Base-by-base conservation (phyloP, 1,139 yeast genomes). In the Hemisphaericaspora xylanilytica region DNA sequence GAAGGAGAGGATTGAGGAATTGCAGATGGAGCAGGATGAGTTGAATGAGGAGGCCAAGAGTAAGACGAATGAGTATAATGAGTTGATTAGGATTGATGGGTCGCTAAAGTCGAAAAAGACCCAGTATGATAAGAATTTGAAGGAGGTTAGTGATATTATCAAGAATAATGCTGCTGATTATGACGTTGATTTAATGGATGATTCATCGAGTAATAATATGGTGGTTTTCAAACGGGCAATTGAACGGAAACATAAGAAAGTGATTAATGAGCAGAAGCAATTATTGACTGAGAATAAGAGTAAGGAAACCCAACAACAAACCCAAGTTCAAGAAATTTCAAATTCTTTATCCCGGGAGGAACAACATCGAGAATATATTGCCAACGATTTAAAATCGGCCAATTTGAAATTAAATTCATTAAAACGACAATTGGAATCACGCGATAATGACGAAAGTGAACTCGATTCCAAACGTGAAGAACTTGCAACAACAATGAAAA, bases 21-120 rank as follows among this genome's bases (percentile, higher is more conserved):
- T 58, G 9, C 48, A 42, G 30, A 33, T 39, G 4, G 39, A 37
- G 9, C 44, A 47, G 22, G 28, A 42, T n/a, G 39, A 40, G 0
- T 36, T 56, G 26, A 45, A 51, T 10, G 35, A 36, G 2, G 41
- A 39, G 5, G 43, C 70, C 5, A 56, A 55, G 10, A 21, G 34
- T 0, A 36, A 55, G 2, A 65, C 80, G 35, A 51, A 51, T 1
- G 50, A 59, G 5, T 67, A 71, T 38, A 75, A 75, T 46, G 58
- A 58, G 1, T 55, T 69, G 15, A 70, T 76, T 6, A 63, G 80
- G 24, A 53, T 66, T 34, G 80, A 80, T 46, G 95, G 94, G 3
- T 75, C 79, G 35, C 61, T 82, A 36, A 67, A 66, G 39, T 76
- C 81, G 0, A 72, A 74, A 31, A 69, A 83, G 49, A 35, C 40